Conservation (phyloP, 768 basidiomycete genomes). For the Suillus variegatus region DNA sequence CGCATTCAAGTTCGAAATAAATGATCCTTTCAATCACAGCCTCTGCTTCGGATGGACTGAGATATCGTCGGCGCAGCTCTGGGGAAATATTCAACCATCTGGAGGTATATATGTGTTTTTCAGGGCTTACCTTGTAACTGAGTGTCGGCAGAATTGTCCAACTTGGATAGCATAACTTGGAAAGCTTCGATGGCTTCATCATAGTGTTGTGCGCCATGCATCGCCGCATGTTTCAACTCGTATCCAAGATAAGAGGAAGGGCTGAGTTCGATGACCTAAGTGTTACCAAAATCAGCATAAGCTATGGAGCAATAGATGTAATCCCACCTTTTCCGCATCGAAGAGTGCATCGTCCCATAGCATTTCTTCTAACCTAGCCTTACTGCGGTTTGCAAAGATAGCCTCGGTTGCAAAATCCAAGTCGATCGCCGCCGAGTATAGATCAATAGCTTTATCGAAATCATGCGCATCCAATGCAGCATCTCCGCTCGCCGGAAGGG, state of each 20-base stretch:
- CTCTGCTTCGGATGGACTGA: not conserved
- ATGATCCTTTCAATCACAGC: not conserved
- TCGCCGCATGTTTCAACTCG: not conserved
- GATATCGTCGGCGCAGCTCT: not conserved
- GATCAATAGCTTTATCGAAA: not conserved
- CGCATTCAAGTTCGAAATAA: not conserved
- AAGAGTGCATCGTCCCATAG: not conserved
- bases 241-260: not conserved
- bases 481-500: not conserved
- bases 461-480: not conserved
- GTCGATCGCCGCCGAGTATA: not conserved
- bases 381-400: not conserved
- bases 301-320: not conserved
- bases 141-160: not conserved
- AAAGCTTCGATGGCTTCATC: not conserved
- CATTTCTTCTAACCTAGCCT: not conserved
- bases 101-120: not conserved
- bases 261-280: not conserved
- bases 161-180: not conserved
- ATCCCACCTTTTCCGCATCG: not conserved
- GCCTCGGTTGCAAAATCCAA: not conserved
- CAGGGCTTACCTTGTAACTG: not conserved
- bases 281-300: not conserved
- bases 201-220: not conserved
- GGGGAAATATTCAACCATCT: not conserved